Base-by-base conservation (phyloP, 306 rosid species). In the Adenanthera pavonina region DNA sequence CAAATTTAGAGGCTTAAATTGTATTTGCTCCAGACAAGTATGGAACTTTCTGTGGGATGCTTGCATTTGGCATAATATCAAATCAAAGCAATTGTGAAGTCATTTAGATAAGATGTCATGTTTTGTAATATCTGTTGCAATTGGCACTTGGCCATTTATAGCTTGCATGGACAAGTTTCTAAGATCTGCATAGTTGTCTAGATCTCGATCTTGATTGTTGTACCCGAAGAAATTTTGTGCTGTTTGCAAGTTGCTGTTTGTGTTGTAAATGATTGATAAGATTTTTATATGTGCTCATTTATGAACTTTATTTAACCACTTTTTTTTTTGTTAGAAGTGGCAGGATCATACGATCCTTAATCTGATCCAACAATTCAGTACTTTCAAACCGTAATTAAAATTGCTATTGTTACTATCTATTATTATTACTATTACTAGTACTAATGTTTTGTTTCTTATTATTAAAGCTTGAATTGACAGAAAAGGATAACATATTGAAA, bases 101-200 rank as follows among this genome's bases (percentile, higher is more conserved):
- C 6, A 4, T 2, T 40, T 56, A 8, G 49, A 38, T 12, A 19
- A 75, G 41, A 48, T 73, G 69, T 38, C 71, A 77, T 60, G 80
- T 67, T 72, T 73, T 60, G 44, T 66, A 41, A 51, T 69, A 49
- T 30, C 80, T 60, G 9, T 75, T 81, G 85, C 70, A 46, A 52
- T 73, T 74, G 81, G 20, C 57, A 69, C 67, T 65, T 49, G 7
- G 10, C 20, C 53, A 15, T 61, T 19, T 74, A 44, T 56, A 19
- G 40, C 40, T 16, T 60, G 40, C 7, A 60, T 4, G 3, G 30
- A 10, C 78, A 65, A 72, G 68, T 65, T 66, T 49, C 61, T 81
- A 64, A 75, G 30, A 33, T 59, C 61, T 46, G 67, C 40, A 25
- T 25, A 25, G 7, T 14, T 60, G 40, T 60, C 67, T 25, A 30